Conservation (phyloP, 1,139 yeast genomes). For the Sugiyamaella castrensis region DNA sequence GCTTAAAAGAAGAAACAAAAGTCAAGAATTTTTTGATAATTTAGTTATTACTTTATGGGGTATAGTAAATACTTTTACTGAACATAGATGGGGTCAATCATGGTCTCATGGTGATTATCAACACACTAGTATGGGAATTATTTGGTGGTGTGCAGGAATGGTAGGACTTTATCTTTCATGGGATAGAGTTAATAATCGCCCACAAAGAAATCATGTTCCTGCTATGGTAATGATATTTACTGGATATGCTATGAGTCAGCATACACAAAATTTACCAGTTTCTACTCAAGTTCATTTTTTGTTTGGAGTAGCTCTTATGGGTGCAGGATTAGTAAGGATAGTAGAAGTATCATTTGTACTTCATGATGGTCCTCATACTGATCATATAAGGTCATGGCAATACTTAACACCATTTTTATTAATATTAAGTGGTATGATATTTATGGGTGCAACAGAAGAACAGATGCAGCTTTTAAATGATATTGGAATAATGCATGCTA, state of each 20-base stretch:
- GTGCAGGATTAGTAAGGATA: slow-evolving; percentile 71
- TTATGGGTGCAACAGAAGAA: slow-evolving; percentile 92
- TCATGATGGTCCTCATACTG: slow-evolving; percentile 44
- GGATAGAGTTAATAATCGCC: slow-evolving; percentile 43
- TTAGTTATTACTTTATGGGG: slow-evolving; percentile 85
- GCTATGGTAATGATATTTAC: slow-evolving; percentile 77
- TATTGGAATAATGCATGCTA: slow-evolving; percentile 78
- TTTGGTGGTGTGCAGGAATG: slow-evolving; percentile 95
- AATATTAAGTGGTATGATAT: slow-evolving; percentile 71
- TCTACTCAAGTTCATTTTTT: slow-evolving; percentile 84
- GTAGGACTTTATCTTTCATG: slow-evolving; percentile 74
- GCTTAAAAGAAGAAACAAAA: slow-evolving; percentile 44
- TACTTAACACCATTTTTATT: slow-evolving; percentile 79
- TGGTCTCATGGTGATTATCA: slow-evolving; percentile 88
- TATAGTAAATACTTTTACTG: slow-evolving; percentile 88
- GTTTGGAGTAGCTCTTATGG: slow-evolving; percentile 78
- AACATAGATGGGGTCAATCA: slow-evolving; percentile 90
- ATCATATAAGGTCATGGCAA: slow-evolving; percentile 69
- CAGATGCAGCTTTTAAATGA: slow-evolving; percentile 68
- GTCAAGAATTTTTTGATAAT: slow-evolving; percentile 87
- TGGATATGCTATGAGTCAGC: slow-evolving; percentile 93
- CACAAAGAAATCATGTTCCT: slow-evolving; percentile 70
- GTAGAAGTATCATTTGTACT: slow-evolving; percentile 73
- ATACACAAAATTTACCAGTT: slow-evolving; percentile 66
- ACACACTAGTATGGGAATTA: slow-evolving; percentile 92